These are phyloP conservation scores for Athelia psychrophila DNA, from an alignment of 1,284 basidiomycete species.

Conservation along the genomic window DNA sequence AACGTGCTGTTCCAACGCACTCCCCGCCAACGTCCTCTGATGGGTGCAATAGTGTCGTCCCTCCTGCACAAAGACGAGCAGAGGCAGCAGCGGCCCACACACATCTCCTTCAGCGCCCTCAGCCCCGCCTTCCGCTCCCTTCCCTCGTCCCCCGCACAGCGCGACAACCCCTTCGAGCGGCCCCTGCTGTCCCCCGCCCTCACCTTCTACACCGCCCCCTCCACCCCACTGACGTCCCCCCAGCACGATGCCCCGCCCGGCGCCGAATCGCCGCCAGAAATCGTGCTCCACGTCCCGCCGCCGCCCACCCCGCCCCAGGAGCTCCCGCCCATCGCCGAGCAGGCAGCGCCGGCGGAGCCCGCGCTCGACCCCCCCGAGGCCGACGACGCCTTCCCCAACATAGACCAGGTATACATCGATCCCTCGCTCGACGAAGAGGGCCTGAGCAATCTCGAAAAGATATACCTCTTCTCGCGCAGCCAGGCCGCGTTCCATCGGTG, in stretches of 20 bases:
- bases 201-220: conserved; percentile 35
- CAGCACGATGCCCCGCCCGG: background rate
- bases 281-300: background rate
- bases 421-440: conserved; percentile 69
- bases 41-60: background rate
- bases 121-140: background rate
- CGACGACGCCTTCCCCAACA: conserved; percentile 17
- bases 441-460: conserved; percentile 85
- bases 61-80: background rate
- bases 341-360: background rate
- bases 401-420: conserved; percentile 42
- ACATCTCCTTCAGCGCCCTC: background rate
- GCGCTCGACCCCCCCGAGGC: background rate
- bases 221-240: conserved; percentile 21
- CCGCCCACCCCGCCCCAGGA: background rate
- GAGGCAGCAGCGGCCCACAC: background rate
- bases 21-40: too few species aligned
- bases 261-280: background rate
- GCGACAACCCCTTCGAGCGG: background rate
- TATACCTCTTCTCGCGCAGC: conserved; percentile 91
- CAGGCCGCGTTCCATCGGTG: conserved; percentile 75
- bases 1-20: too few species aligned
- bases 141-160: background rate
- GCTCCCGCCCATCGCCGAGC: background rate
- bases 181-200: conserved; percentile 19